Conservation (phyloP, 768 basidiomycete genomes). For the Leucocoprinus leucothites region DNA sequence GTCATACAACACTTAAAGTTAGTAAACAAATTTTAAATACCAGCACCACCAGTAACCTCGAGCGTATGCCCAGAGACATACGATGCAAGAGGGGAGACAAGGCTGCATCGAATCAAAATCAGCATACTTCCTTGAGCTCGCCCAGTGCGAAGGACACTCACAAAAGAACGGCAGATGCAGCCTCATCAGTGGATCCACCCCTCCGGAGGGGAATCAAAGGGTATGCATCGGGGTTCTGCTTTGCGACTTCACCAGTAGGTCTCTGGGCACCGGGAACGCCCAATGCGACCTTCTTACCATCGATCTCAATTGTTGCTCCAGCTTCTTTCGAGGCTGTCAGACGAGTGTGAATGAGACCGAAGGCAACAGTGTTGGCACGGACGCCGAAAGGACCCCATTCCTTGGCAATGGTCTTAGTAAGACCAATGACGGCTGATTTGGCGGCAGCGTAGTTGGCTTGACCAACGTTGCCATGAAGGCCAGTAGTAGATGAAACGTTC, state of each 20-base stretch:
- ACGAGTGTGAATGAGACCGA: slow-evolving; percentile 76
- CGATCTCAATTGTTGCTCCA: slow-evolving; percentile 72
- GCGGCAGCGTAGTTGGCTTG: slow-evolving; percentile 82
- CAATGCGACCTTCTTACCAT: slow-evolving; percentile 80
- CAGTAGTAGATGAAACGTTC: slow-evolving; percentile 81
- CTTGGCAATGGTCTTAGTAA: slow-evolving; percentile 85
- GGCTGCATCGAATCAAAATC: slow-evolving; percentile 35
- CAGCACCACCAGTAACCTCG: slow-evolving; percentile 79
- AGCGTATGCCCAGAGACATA: slow-evolving; percentile 83
- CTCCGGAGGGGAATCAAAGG: slow-evolving; percentile 61
- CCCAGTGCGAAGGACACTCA: no score
- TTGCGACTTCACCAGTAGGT: slow-evolving; percentile 23
- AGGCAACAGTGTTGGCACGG: slow-evolving; percentile 80
- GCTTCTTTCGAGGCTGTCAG: slow-evolving; percentile 79
- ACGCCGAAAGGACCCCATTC: slow-evolving; percentile 86
- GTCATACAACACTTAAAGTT: not conserved
- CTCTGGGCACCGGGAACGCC: slow-evolving; percentile 65
- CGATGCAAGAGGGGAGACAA: slow-evolving; percentile 74
- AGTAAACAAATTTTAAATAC: slow-evolving; percentile 44
- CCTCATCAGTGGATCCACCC: slow-evolving; percentile 71
- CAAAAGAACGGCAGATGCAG: slow-evolving; percentile 74
- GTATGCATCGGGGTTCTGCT: slow-evolving; percentile 31
- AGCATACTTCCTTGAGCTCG: not conserved
- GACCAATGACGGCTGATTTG: slow-evolving; percentile 72
- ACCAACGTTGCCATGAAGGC: slow-evolving; percentile 84